phyloP scores from a whole-genome alignment of 2,329 filamentous ascomycete species.

The Diplodia sapinea region DNA sequence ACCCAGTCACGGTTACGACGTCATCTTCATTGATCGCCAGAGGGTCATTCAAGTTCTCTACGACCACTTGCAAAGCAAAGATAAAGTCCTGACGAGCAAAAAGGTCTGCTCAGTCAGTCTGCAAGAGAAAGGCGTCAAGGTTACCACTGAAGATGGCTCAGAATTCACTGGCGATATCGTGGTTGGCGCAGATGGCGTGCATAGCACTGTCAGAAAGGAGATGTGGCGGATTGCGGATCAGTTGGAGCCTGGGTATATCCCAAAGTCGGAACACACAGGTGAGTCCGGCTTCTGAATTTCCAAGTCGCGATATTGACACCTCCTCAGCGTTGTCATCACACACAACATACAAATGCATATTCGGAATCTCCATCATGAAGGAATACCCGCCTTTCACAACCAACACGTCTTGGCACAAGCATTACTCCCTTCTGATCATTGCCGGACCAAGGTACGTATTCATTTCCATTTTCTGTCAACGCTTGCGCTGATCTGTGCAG shows the following conservation, averaged over 20 bases:
- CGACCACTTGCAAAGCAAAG: conserved; percentile 28
- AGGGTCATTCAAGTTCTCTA: conserved; percentile 35
- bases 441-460: conserved; percentile 33
- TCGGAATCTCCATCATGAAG: conserved; percentile 27
- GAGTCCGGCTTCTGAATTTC: not conserved
- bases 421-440: conserved; percentile 34
- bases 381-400: conserved; percentile 17
- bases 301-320: not conserved
- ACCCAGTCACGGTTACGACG: conserved; percentile 18
- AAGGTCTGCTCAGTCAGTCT: not conserved
- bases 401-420: conserved; percentile 29
- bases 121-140: not conserved
- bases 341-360: conserved; percentile 22
- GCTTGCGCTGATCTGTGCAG: not conserved
- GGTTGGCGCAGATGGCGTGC: conserved; percentile 30
- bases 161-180: conserved; percentile 21
- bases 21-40: conserved; percentile 32
- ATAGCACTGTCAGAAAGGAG: conserved; percentile 18
- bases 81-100: conserved; percentile 13
- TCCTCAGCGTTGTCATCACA: not conserved
- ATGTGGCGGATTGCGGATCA: conserved; percentile 33
- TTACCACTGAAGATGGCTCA: not conserved
- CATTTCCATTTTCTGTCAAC: not conserved
- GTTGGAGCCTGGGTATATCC: conserved; percentile 15
- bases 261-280: conserved; percentile 5